Evolutionary conservation across 2,329 filamentous ascomycete genomes (phyloP).

Genomic region (Aspergillus sergii): DNA sequence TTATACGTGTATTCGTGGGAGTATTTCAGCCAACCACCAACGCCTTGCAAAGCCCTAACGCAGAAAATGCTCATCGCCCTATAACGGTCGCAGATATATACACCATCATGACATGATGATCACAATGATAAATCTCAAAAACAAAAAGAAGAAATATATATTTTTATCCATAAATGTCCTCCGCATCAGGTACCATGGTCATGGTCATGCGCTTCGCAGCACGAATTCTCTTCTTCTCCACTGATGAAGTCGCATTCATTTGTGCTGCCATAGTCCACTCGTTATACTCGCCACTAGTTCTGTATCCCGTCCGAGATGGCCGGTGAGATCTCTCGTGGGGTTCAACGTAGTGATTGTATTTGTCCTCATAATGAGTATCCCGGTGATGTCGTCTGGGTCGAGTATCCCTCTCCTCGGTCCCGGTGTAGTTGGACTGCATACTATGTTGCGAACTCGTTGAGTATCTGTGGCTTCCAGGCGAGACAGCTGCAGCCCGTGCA

Average conservation of each 20-base stretch:
- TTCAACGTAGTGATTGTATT: not conserved
- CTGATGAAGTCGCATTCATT: conserved; percentile 17
- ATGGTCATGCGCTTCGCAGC: conserved; percentile 32
- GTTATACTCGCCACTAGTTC: conserved; percentile 11
- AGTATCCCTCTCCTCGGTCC: not conserved
- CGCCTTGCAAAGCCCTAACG: not conserved
- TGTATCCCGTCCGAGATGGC: not conserved
- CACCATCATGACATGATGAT: not conserved
- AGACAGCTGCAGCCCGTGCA: conserved; percentile 11
- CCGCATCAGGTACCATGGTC: conserved; percentile 40
- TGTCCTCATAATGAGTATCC: not conserved
- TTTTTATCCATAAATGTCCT: conserved; percentile 39
- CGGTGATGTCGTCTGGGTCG: not conserved
- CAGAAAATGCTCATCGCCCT: not conserved
- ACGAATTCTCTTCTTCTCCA: conserved; percentile 27
- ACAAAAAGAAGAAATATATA: not conserved
- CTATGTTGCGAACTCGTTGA: not conserved
- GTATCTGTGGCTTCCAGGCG: not conserved
- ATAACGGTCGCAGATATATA: not conserved
- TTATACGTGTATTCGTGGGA: not conserved
- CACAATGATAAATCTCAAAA: not conserved
- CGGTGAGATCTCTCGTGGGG: not conserved
- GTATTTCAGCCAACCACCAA: conserved; percentile 5
- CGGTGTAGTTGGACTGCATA: not conserved
- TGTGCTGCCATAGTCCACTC: conserved; percentile 6